Evolutionary conservation across 257 asterid genomes (phyloP).

Genomic region (Misopates orontium): DNA sequence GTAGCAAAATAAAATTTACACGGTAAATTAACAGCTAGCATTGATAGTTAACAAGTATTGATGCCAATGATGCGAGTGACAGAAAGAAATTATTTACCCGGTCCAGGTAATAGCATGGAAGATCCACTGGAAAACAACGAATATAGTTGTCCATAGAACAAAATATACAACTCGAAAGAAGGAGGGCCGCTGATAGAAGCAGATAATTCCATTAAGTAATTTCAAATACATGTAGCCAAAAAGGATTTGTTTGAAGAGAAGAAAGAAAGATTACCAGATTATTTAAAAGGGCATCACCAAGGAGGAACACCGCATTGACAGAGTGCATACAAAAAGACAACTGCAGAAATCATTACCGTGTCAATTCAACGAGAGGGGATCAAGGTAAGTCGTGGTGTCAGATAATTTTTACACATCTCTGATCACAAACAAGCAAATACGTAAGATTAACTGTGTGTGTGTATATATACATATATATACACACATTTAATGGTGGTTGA

Average conservation of each 20-base stretch:
- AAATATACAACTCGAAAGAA: constrained; percentile 85
- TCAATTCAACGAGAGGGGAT: background rate
- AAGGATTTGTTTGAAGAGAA: background rate
- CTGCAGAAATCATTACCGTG: constrained; percentile 38
- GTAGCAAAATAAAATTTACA: constrained; percentile 26
- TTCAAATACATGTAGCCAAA: background rate
- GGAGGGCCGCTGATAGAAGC: constrained; percentile 69
- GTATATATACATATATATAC: too few species aligned
- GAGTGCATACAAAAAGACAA: constrained; percentile 70
- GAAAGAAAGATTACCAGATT: constrained; percentile 43
- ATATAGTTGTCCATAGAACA: constrained; percentile 64
- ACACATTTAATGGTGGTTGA: too few species aligned
- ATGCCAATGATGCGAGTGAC: background rate
- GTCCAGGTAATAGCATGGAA: constrained; percentile 64
- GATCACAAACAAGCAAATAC: background rate
- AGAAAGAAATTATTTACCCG: constrained; percentile 45
- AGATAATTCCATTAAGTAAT: constrained; percentile 20
- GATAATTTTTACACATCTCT: background rate
- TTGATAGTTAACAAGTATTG: background rate
- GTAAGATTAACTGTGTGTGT: too few species aligned
- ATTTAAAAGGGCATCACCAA: constrained; percentile 69
- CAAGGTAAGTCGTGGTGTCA: too few species aligned
- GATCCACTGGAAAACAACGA: constrained; percentile 83
- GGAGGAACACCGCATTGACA: constrained; percentile 61
- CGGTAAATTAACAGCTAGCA: background rate